phyloP scores from a whole-genome alignment of 805 yeast species.

The Schwanniomyces yamadae region DNA sequence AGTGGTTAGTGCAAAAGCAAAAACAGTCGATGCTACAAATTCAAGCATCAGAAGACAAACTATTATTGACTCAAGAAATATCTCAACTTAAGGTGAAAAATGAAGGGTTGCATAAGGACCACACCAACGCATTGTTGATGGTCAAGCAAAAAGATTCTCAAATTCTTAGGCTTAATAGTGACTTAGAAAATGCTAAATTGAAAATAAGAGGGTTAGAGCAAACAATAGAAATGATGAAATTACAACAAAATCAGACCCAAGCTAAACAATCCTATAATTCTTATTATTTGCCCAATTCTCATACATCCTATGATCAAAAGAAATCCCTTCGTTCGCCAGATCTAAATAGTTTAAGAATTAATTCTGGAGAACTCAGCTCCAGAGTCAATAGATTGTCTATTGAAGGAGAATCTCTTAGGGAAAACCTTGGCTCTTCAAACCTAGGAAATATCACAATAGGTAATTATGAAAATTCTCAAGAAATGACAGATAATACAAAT shows the following conservation, averaged over 20 bases:
- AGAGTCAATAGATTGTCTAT: conserved; percentile 41
- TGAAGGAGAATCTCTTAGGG: conserved; percentile 20
- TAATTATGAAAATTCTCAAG: conserved; percentile 18
- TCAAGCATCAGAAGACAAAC: conserved; percentile 23
- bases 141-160: conserved; percentile 71
- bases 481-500: conserved; percentile 13
- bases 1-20: conserved; percentile 35
- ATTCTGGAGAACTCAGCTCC: conserved; percentile 39
- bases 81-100: conserved; percentile 23
- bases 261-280: conserved; percentile 4
- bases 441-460: background rate
- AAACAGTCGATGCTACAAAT: conserved; percentile 27
- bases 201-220: conserved; percentile 54
- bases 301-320: conserved; percentile 1
- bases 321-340: background rate
- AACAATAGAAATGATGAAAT: conserved; percentile 31
- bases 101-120: conserved; percentile 48
- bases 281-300: conserved; percentile 1
- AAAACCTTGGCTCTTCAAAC: conserved; percentile 5
- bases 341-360: conserved; percentile 7
- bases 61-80: conserved; percentile 23
- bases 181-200: conserved; percentile 57
- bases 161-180: conserved; percentile 57
- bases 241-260: conserved; percentile 19
- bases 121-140: conserved; percentile 48